phyloP scores from a whole-genome alignment of 208 protist genomes.

The Trypanosoma grayi region DNA sequence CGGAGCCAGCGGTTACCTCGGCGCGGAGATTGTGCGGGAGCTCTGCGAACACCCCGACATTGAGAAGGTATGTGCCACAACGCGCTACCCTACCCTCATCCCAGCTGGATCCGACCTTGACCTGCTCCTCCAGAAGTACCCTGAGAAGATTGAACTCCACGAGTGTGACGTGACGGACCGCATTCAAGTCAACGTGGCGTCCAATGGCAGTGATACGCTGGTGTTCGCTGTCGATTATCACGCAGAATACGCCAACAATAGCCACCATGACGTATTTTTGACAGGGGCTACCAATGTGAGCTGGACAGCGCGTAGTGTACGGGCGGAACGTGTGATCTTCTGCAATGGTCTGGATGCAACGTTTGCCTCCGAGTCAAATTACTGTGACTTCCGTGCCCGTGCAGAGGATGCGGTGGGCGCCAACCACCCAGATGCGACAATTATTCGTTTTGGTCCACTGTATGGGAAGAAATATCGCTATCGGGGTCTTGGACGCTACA shows the following conservation, averaged over 20 bases:
- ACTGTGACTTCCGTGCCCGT: slow-evolving; percentile 87
- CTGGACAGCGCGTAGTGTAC: slow-evolving; percentile 88
- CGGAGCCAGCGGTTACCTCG: slow-evolving; percentile 86
- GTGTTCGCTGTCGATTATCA: slow-evolving; percentile 90
- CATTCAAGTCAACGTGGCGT: slow-evolving; percentile 89
- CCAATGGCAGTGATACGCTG: slow-evolving; percentile 90
- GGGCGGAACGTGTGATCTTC: slow-evolving; percentile 88
- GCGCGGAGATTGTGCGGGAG: slow-evolving; percentile 85
- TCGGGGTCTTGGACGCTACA: slow-evolving; percentile 82
- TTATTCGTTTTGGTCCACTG: slow-evolving; percentile 87
- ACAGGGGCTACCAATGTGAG: slow-evolving; percentile 87
- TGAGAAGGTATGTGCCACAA: slow-evolving; percentile 84
- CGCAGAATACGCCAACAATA: slow-evolving; percentile 91
- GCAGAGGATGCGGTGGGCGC: slow-evolving; percentile 87
- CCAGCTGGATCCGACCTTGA: slow-evolving; percentile 85
- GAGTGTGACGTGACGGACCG: slow-evolving; percentile 91
- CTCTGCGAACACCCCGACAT: slow-evolving; percentile 89
- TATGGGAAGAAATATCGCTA: slow-evolving; percentile 90
- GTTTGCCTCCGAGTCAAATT: slow-evolving; percentile 91
- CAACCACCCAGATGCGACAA: slow-evolving; percentile 87
- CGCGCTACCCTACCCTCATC: slow-evolving; percentile 91
- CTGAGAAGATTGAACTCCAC: slow-evolving; percentile 89
- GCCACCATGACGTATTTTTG: slow-evolving; percentile 90
- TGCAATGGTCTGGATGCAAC: slow-evolving; percentile 91
- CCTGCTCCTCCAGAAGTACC: slow-evolving; percentile 75